These are phyloP conservation scores for Picea glauca DNA, from an alignment of 75 land plant species.

Conservation along the genomic window DNA sequence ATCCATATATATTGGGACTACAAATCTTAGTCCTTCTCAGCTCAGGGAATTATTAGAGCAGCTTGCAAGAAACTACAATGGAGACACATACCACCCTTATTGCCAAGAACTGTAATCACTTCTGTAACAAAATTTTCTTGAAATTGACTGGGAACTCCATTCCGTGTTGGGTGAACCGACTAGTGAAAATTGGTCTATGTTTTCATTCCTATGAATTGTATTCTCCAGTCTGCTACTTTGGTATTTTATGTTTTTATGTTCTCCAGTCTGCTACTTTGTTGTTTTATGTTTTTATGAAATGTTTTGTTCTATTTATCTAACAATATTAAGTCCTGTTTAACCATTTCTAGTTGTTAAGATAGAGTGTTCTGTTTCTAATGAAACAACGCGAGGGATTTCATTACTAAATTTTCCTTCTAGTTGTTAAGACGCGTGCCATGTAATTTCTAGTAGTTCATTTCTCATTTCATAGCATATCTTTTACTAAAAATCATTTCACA, in stretches of 20 bases:
- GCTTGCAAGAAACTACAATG: conserved; percentile 27
- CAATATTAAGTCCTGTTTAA: too few relatives aligned
- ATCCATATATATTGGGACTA: not conserved
- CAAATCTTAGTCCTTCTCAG: conserved; percentile 22
- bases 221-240: not conserved
- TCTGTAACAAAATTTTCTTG: conserved; percentile 72
- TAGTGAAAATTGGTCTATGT: conserved; percentile 66
- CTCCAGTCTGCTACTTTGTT: not conserved
- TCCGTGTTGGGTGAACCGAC: conserved; percentile 91
- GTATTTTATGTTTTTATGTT: not conserved
- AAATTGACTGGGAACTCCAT: conserved; percentile 60
- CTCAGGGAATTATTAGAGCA: conserved; percentile 9
- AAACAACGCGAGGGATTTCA: too few relatives aligned
- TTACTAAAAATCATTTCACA: too few relatives aligned
- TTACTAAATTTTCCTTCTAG: too few relatives aligned
- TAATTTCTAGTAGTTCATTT: too few relatives aligned
- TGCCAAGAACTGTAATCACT: conserved; percentile 91
- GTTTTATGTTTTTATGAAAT: not conserved
- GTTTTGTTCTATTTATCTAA: too few relatives aligned
- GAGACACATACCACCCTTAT: not conserved
- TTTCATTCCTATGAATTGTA: not conserved
- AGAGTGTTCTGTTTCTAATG: too few relatives aligned
- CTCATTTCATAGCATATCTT: too few relatives aligned
- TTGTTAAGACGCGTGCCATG: too few relatives aligned
- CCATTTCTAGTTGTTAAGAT: too few relatives aligned